phyloP scores from a whole-genome alignment of 768 basidiomycete species.

The Cantharellus cinnabarinus region DNA sequence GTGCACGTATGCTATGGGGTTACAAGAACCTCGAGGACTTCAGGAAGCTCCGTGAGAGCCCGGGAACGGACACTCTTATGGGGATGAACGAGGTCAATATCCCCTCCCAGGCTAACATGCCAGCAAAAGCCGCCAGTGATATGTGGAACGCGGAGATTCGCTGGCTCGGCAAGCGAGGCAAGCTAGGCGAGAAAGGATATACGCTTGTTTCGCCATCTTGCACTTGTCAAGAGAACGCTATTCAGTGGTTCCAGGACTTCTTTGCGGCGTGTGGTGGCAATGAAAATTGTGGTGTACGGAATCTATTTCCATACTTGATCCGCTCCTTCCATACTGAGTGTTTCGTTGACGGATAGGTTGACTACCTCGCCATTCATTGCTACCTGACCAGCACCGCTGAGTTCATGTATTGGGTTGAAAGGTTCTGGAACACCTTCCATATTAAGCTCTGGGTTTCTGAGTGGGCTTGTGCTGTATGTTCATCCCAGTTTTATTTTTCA shows the following conservation, averaged over 20 bases:
- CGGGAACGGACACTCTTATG: conserved; percentile 31
- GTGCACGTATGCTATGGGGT: conserved; percentile 44
- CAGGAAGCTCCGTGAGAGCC: conserved; percentile 23
- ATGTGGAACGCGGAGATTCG: conserved; percentile 44
- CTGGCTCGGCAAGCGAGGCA: conserved; percentile 28
- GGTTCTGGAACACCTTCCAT: conserved; percentile 26
- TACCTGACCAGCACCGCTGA: conserved; percentile 34
- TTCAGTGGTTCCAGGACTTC: conserved; percentile 45
- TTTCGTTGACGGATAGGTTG: conserved; percentile 23
- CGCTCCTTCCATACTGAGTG: not conserved
- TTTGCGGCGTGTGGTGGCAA: conserved; percentile 24
- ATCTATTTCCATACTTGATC: not conserved
- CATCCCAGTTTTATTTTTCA: not conserved
- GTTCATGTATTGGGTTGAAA: conserved; percentile 32
- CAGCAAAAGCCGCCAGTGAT: conserved; percentile 25
- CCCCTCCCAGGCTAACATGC: conserved; percentile 32
- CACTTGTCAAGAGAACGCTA: conserved; percentile 38
- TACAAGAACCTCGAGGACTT: conserved; percentile 29
- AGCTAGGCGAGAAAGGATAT: conserved; percentile 25
- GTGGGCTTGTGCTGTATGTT: conserved; percentile 33
- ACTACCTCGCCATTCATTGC: conserved; percentile 41
- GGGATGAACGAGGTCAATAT: conserved; percentile 46
- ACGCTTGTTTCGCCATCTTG: conserved; percentile 41
- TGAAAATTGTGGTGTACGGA: conserved; percentile 30
- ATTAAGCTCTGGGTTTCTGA: conserved; percentile 43